Base-by-base conservation (phyloP, 176 grass and related monocot species). In the Oryza meyeriana region DNA sequence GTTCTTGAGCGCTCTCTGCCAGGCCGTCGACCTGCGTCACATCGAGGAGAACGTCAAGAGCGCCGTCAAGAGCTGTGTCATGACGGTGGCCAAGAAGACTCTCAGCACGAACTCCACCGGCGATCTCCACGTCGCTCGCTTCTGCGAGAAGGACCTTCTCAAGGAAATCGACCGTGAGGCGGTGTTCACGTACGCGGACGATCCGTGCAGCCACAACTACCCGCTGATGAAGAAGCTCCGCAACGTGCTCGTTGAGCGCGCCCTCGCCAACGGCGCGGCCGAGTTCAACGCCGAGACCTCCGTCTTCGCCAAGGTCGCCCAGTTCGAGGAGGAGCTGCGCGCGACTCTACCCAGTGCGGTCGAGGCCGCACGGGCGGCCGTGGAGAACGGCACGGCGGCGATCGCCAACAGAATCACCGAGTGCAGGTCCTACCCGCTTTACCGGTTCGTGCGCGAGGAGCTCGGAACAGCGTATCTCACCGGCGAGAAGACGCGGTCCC, bases 141-240 rank as follows among this genome's bases (percentile, higher is more conserved):
- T 94, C 41, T 84, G 85, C 57, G 88, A 88, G 52, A 94, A 91
- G 69, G 91, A 94, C 31, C 25, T 94, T 40, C 87, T 94, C 44
- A 39, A 47, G 77, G 88, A 83, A 66, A 83, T 94, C 30, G 88
- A 94, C 26, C 79, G 83, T 12, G 88, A 94, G 48, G 83, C 89
- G 0, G 91, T 91, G 8, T 91, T 94, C 63, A 87, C 85, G 3
- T 94, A 94, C 20, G 91, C 91, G 3, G 91, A 94, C 24, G 91
- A 94, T 44, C 91, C 91, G 2, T 94, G 91, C 85, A 94, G 88
- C 82, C 12, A 64, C 8, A 94, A 89, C 74, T 94, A 94, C 75
- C 91, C 88, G 5, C 52, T 94, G 25, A 90, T 85, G 64, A 87
- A 88, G 88, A 94, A 94, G 91, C 57, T 94, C 20, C 77, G 88